These are phyloP conservation scores for Marasmius sp. DNA, from an alignment of 1,284 basidiomycete genomes.

Conservation along the genomic window DNA sequence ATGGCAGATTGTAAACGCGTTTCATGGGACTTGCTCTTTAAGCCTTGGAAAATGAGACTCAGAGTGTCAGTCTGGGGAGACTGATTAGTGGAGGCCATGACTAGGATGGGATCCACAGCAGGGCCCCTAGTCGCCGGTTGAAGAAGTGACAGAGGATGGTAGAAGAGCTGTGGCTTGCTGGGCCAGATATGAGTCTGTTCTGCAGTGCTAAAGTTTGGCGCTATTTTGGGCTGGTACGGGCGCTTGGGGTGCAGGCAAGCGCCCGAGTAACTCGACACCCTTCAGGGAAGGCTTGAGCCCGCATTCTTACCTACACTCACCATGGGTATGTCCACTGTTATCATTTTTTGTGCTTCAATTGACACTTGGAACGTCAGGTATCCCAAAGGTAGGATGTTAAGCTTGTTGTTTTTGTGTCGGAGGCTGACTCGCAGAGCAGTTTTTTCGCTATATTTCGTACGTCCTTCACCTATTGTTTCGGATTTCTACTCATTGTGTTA, in stretches of 20 bases:
- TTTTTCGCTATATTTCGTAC: slow-evolving; percentile 84
- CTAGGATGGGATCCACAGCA: background rate
- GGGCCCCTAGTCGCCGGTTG: background rate
- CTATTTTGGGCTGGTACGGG: background rate
- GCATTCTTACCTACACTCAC: background rate
- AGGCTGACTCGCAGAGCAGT: slow-evolving; percentile 38
- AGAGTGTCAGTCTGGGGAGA: slow-evolving; percentile 60
- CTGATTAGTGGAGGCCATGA: slow-evolving; percentile 59
- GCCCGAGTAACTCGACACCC: too few relatives aligned
- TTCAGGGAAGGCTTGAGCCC: background rate
- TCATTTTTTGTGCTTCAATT: slow-evolving; percentile 1
- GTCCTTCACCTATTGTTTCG: slow-evolving; percentile 25
- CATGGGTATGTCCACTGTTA: background rate
- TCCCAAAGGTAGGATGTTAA: slow-evolving; percentile 50
- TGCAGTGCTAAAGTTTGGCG: background rate
- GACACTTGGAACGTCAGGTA: slow-evolving; percentile 35
- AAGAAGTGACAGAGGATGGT: background rate
- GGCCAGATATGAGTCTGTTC: too few relatives aligned
- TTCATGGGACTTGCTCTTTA: slow-evolving; percentile 64
- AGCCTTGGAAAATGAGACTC: slow-evolving; percentile 61
- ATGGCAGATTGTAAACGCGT: slow-evolving; percentile 62
- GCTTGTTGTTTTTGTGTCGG: background rate
- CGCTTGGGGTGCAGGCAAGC: too few relatives aligned
- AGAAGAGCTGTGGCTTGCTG: too few relatives aligned
- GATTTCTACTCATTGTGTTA: slow-evolving; percentile 9